These are phyloP conservation scores for Boletus holoroseus DNA, from an alignment of 1,284 basidiomycete genomes.

Conservation along the genomic window DNA sequence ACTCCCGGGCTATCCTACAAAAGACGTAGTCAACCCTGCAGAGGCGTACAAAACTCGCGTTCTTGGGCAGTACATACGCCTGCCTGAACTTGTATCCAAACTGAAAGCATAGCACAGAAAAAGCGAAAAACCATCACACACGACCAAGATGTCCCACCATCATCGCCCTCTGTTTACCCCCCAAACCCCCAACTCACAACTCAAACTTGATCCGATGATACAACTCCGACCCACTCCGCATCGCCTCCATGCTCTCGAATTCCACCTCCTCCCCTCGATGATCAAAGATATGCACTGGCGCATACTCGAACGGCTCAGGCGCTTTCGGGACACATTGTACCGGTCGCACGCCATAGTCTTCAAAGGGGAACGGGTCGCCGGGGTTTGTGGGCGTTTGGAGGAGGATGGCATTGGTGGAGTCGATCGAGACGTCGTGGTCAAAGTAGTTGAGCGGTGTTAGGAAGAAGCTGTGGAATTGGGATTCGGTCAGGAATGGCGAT, in stretches of 20 bases:
- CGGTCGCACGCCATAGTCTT: slow-evolving; percentile 51
- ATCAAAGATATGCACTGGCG: slow-evolving; percentile 33
- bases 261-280: slow-evolving; percentile 34
- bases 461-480: slow-evolving; percentile 42
- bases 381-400: slow-evolving; percentile 39
- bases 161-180: background rate
- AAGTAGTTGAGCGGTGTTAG: slow-evolving; percentile 62
- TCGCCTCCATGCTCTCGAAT: slow-evolving; percentile 35
- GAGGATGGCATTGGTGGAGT: slow-evolving; percentile 51
- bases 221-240: slow-evolving; percentile 41
- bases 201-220: slow-evolving; percentile 41
- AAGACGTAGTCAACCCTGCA: background rate
- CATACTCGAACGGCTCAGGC: slow-evolving; percentile 43
- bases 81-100: background rate
- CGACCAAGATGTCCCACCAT: background rate
- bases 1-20: background rate
- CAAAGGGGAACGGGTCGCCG: slow-evolving; percentile 39
- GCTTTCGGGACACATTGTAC: slow-evolving; percentile 43
- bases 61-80: background rate
- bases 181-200: slow-evolving; percentile 13
- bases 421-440: slow-evolving; percentile 56
- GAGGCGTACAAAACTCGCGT: background rate
- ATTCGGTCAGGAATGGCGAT: background rate
- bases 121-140: background rate
- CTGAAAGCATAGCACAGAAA: background rate